These are phyloP conservation scores for Niveomyces coronatus DNA, from an alignment of 2,329 filamentous ascomycete species.

Conservation along the genomic window DNA sequence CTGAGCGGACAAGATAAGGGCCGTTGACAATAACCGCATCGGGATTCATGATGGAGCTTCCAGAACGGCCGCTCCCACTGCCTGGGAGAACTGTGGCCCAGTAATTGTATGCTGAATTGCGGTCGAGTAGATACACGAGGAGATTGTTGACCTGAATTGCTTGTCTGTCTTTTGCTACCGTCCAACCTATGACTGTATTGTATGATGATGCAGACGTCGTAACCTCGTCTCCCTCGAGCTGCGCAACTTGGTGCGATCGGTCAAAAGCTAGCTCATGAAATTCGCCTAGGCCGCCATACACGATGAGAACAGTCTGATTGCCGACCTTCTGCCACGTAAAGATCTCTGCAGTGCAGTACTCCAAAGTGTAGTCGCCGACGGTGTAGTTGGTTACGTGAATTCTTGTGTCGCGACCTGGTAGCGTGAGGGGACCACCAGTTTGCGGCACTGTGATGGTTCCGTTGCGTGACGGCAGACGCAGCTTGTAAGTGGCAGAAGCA, in stretches of 20 bases:
- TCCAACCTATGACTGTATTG: slow-evolving; percentile 6
- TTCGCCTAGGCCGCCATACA: slow-evolving; percentile 51
- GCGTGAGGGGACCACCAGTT: slow-evolving; percentile 39
- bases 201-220: background rate
- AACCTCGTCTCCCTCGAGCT: background rate
- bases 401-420: slow-evolving; percentile 51
- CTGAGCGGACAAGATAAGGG: slow-evolving; percentile 49
- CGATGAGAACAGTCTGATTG: slow-evolving; percentile 44
- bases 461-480: slow-evolving; percentile 45
- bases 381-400: slow-evolving; percentile 55
- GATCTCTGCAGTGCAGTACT: slow-evolving; percentile 58
- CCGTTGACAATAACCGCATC: slow-evolving; percentile 44
- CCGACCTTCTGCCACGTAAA: slow-evolving; percentile 55
- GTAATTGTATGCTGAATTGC: slow-evolving; percentile 52
- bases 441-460: slow-evolving; percentile 47
- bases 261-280: slow-evolving; percentile 46
- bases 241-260: slow-evolving; percentile 6
- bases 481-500: slow-evolving; percentile 45
- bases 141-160: slow-evolving; percentile 1
- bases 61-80: slow-evolving; percentile 7
- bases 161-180: slow-evolving; percentile 1
- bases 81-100: slow-evolving; percentile 45
- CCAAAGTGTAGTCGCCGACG: slow-evolving; percentile 43
- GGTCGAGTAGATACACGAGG: slow-evolving; percentile 25
- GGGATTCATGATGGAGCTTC: slow-evolving; percentile 13